Evolutionary conservation across 2,329 filamentous ascomycete genomes (phyloP).

Genomic region (Colletotrichum sp.): DNA sequence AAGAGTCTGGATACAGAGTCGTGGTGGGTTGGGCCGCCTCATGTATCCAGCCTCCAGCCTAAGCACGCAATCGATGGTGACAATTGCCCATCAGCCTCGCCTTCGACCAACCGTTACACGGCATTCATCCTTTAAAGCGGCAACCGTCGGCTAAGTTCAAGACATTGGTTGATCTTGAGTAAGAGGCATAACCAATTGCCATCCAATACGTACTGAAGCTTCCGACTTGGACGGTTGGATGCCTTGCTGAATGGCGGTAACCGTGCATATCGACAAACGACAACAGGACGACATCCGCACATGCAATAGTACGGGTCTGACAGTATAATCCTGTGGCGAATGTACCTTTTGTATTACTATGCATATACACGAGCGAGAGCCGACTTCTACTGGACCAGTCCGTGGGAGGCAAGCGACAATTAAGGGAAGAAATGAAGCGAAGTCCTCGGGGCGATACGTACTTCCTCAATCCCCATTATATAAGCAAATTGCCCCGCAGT

Average conservation of each 20-base stretch:
- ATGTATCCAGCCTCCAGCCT: background rate
- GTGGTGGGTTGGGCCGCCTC: background rate
- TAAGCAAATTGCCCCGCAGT: background rate
- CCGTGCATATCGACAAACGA: background rate
- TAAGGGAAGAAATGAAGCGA: background rate
- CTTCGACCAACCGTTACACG: background rate
- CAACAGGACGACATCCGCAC: background rate
- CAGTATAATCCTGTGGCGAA: background rate
- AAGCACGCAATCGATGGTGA: slow-evolving; percentile 21
- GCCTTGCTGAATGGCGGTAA: background rate
- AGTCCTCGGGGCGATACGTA: background rate
- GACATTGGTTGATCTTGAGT: background rate
- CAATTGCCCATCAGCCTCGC: slow-evolving; percentile 8
- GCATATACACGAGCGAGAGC: background rate
- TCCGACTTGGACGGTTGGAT: background rate
- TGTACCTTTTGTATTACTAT: background rate
- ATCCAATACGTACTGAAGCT: background rate
- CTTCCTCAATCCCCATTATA: background rate
- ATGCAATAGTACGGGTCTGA: background rate
- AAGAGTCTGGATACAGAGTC: background rate
- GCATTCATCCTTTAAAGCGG: background rate
- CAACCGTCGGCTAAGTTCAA: background rate
- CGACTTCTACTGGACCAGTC: background rate
- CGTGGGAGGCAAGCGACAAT: background rate
- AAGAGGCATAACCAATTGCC: background rate